These are phyloP conservation scores for Leishmania mexicana DNA, from an alignment of 208 protist species.

Conservation along the genomic window DNA sequence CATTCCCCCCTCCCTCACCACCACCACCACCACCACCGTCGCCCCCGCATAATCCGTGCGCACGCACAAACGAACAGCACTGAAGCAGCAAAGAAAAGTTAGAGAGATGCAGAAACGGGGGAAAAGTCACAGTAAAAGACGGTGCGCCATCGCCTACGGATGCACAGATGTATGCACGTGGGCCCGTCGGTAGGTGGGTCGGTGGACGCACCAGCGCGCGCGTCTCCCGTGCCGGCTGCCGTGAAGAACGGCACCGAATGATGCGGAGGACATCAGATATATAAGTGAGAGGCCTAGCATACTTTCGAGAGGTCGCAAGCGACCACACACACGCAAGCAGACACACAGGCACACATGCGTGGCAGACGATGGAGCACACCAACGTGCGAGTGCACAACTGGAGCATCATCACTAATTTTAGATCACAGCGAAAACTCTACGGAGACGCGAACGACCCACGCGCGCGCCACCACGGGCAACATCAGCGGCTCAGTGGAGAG, in stretches of 20 bases:
- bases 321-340: too few relatives aligned
- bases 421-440: background rate
- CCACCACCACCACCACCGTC: too few relatives aligned
- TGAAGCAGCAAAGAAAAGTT: background rate
- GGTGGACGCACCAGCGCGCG: background rate
- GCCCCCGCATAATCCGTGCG: background rate
- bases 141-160: background rate
- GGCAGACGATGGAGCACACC: background rate
- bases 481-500: background rate
- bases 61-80: background rate
- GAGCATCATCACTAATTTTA: background rate
- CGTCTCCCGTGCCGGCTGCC: background rate
- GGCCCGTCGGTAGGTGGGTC: too few relatives aligned
- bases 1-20: background rate
- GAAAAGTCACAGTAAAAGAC: background rate
- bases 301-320: background rate
- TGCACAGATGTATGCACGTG: background rate
- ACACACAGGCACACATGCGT: background rate
- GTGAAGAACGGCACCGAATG: background rate
- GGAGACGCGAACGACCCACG: background rate
- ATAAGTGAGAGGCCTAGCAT: background rate
- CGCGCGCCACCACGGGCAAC: background rate
- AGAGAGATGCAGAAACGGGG: background rate
- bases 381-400: background rate
- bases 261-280: background rate